Evolutionary conservation across 192 early-diverging fungal species (phyloP), one percentile per base, ranked within the genome.

Genomic region (Coemansia sp.): DNA sequence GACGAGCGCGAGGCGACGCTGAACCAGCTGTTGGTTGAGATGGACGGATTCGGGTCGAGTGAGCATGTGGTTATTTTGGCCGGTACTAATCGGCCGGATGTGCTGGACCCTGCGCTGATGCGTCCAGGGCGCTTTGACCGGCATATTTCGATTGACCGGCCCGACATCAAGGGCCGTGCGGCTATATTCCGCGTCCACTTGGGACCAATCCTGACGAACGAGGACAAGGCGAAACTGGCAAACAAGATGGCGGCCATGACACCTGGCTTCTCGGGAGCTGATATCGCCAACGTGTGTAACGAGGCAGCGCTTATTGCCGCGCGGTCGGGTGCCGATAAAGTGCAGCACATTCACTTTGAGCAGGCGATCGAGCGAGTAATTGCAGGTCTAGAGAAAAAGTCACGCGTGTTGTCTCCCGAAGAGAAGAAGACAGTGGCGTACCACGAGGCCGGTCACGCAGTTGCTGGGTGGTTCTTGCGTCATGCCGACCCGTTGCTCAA

Each of bases 341-440:
- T 99, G 5, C 64, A 82, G 46, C 90, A 90, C 63, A 86, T 81
- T 64, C 93, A 99, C 73, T 99, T 99, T 84, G 97, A 99, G 80
- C 83, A 86, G 57, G 97, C 97, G 46, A 97, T 99, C 70, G 97
- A 99, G 75, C 88, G 97, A 50, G 97, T 99, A 36, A 93, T 99
- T 82, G 97, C 89, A 9, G 97, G 97, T 21, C 82, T 99, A 6
- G 97, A 99, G 76, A 99, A 97, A 85, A 98, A 97, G 77, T 93
- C 92, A 34, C 87, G 91, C 18, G 91, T 97, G 31, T 81, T 99
- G 53, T 90, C 90, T 28, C 95, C 97, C 2, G 91, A 94, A 57
- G 97, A 99, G 82, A 99, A 99, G 86, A 96, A 91, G 86, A 96
- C 93, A 21, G 95, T 99, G 37, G 97, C 97, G 8, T 96, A 99